Percentiles rank a stretch among this genome's conserved stretches.
Evolutionary conservation across 257 asterid species (phyloP).

Genomic region (Fraxinus quadrangulata): DNA sequence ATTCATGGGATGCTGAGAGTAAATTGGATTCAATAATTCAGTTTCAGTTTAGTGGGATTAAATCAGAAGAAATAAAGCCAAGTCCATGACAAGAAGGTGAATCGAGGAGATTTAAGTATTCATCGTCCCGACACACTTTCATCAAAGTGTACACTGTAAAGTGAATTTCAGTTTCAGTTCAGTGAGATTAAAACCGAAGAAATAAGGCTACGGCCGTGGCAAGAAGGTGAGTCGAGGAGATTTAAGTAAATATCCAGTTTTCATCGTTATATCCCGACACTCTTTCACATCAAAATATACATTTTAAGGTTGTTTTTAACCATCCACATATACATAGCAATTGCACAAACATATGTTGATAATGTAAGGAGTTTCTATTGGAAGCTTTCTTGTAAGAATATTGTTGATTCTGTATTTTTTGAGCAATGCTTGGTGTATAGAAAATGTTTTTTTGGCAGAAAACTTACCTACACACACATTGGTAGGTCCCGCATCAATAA

Average conservation of each 20-base stretch:
- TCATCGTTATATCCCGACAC: slow-evolving; percentile 37
- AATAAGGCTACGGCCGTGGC: slow-evolving; percentile 28
- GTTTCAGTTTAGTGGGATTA: slow-evolving; percentile 53
- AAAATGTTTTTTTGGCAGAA: too few relatives aligned
- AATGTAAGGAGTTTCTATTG: slow-evolving; percentile 16
- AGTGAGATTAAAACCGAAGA: slow-evolving; percentile 51
- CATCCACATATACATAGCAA: slow-evolving; percentile 19
- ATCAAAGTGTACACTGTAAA: slow-evolving; percentile 41
- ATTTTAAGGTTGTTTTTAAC: slow-evolving; percentile 25
- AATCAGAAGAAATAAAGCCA: slow-evolving; percentile 37
- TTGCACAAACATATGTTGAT: slow-evolving; percentile 16
- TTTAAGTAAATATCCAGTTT: slow-evolving; percentile 36
- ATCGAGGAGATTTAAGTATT: slow-evolving; percentile 36
- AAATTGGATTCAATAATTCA: slow-evolving; percentile 58
- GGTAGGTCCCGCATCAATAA: too few relatives aligned
- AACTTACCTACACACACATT: too few relatives aligned
- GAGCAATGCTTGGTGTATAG: too few relatives aligned
- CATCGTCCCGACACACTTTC: slow-evolving; percentile 37
- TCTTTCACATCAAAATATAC: slow-evolving; percentile 42
- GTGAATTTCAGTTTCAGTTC: slow-evolving; percentile 32
- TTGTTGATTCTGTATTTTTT: neutral
- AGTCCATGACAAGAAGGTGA: slow-evolving; percentile 32
- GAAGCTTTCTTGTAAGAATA: slow-evolving; percentile 9
- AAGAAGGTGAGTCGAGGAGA: slow-evolving; percentile 38
- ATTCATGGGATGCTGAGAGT: slow-evolving; percentile 50